These are phyloP conservation scores for Saururus chinensis DNA, from an alignment of 164 flowering plant genomes.

Conservation along the genomic window DNA sequence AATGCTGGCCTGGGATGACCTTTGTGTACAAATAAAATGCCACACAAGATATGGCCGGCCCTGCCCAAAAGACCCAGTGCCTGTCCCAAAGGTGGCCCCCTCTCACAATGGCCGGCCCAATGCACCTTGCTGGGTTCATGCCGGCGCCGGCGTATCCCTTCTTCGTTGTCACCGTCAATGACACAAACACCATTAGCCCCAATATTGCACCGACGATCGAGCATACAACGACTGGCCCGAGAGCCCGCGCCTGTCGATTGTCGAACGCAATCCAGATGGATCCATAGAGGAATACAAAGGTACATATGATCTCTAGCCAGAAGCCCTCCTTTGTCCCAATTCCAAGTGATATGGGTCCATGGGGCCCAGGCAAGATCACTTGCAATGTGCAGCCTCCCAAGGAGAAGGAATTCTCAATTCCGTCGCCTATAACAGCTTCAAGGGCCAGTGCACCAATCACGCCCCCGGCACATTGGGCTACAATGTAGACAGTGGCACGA, in stretches of 20 bases:
- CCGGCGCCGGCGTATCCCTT: constrained; percentile 54
- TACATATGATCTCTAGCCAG: constrained; percentile 43
- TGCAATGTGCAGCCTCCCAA: constrained; percentile 50
- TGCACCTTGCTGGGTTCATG: constrained; percentile 60
- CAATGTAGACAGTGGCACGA: constrained; percentile 33
- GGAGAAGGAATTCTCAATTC: constrained; percentile 27
- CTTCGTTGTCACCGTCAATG: constrained; percentile 34
- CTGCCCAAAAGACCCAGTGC: constrained; percentile 58
- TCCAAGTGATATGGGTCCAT: constrained; percentile 27
- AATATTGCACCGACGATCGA: constrained; percentile 30
- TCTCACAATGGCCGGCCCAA: constrained; percentile 55
- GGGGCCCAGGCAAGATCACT: constrained; percentile 29
- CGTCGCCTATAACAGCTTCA: constrained; percentile 30
- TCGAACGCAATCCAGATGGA: constrained; percentile 48
- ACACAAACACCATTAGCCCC: constrained; percentile 36
- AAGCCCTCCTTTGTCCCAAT: constrained; percentile 29
- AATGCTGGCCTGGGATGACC: constrained; percentile 30
- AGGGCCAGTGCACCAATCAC: constrained; percentile 47
- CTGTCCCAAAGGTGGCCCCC: constrained; percentile 51
- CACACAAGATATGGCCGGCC: constrained; percentile 36
- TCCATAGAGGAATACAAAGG: constrained; percentile 38
- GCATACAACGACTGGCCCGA: constrained; percentile 28
- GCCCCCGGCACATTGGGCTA: constrained; percentile 46
- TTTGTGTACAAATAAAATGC: constrained; percentile 33
- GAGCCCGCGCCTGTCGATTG: constrained; percentile 20